Base-by-base conservation (phyloP, 2,329 filamentous ascomycete species). In the Penicillium sumatraense region DNA sequence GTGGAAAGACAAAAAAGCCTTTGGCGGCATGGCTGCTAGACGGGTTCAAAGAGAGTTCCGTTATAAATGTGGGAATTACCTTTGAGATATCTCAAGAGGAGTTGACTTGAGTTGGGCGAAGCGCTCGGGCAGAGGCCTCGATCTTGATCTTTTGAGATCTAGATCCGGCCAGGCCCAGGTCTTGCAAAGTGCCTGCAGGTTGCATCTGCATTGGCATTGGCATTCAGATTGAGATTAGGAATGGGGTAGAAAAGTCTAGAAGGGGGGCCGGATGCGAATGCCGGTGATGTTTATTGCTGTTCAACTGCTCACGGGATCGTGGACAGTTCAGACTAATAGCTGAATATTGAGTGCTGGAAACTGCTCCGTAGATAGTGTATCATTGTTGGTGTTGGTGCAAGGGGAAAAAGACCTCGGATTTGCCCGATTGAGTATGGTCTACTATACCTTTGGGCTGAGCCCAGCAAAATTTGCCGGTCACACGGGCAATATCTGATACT, bases 171-270 rank as follows among this genome's bases (percentile, higher is more conserved):
- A 49, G 23, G 9, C 23, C 46, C 21, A 20, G 21, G 9, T 33
- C 14, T 14, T 13, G 21, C 45, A 16, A n/a, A 13, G n/a, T 24
- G 13, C 29, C 29, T 31, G 23, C 33, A 48, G 18, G 16, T 20
- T 14, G 11, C 14, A 31, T 23, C 9, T 23, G 11, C 13, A 31
- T 10, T 35, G 16, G 26, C 35, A 41, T 23, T 16, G 38, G 23
- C 23, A 44, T 16, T 44, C n/a, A n/a, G n/a, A n/a, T n/a, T 13
- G 40, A 26, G 27, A 36, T 36, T 14, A 13, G 51, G 18, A 24
- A 24, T 44, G 11, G 33, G 35, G 24, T 27, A 31, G 44, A 49
- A 20, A 54, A 45, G 38, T 54, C 52, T 54, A 54, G 52, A 54
- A 55, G 47, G n/a, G 40, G 40, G 40, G n/a, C 21, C 40, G 40